Percentiles rank a stretch among this genome's conserved stretches.
Conservation (phyloP, 164 flowering plant genomes). For the Aristolochia contorta region DNA sequence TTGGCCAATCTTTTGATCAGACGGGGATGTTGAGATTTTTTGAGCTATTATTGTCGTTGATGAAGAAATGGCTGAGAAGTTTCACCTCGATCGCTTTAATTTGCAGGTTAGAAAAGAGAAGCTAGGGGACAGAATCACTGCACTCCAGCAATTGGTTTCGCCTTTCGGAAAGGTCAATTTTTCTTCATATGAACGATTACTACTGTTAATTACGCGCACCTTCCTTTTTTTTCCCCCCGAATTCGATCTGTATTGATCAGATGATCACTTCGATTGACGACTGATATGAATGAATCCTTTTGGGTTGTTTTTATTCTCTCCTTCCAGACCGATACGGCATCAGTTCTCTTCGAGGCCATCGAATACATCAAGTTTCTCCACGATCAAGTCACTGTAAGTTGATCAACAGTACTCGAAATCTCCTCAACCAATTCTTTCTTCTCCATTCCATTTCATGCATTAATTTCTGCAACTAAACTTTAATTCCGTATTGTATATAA, state of each 20-base stretch:
- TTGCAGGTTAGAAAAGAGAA: slow-evolving; percentile 90
- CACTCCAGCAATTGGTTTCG: slow-evolving; percentile 97
- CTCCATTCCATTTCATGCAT: no score
- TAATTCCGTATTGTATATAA: no score
- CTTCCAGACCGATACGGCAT: slow-evolving; percentile 41
- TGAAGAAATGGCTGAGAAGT: slow-evolving; percentile 5
- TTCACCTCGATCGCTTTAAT: slow-evolving; percentile 1
- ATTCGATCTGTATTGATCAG: neutral
- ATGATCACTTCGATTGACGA: slow-evolving; percentile 3
- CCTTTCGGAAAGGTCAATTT: slow-evolving; percentile 92
- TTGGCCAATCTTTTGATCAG: neutral
- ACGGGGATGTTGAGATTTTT: no score
- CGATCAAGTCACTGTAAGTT: slow-evolving; percentile 72
- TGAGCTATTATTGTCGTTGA: neutral
- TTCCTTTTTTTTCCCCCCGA: no score
- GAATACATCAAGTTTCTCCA: slow-evolving; percentile 84
- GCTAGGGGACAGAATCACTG: slow-evolving; percentile 98
- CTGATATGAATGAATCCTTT: no score
- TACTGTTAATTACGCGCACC: no score
- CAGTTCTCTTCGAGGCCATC: slow-evolving; percentile 74
- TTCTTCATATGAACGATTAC: neutral
- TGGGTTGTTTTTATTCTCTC: neutral
- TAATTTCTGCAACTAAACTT: no score
- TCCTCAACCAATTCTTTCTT: neutral
- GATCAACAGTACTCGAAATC: no score